Evolutionary conservation across 345 rosid species (phyloP).

Genomic region (Salix caprea): DNA sequence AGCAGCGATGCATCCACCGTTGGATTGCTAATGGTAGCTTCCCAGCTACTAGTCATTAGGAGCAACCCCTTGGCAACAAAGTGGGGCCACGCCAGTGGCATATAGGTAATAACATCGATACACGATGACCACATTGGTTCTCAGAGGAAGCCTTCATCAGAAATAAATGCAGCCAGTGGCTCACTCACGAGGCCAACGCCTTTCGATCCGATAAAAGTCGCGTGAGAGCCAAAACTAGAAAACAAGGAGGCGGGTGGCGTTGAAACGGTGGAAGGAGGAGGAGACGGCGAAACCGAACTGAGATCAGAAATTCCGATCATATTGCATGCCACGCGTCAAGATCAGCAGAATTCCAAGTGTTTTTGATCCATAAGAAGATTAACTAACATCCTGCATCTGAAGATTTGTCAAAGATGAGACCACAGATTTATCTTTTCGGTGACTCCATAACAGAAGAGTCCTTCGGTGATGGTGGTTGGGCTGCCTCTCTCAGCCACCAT

Average conservation of each 20-base stretch:
- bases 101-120: background rate
- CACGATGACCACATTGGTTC: background rate
- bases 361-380: background rate
- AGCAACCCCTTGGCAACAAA: no score
- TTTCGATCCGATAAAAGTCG: no score
- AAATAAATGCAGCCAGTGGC: background rate
- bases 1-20: no score
- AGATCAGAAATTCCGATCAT: background rate
- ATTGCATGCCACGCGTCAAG: background rate
- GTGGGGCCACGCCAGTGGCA: background rate
- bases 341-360: background rate
- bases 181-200: background rate
- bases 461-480: constrained; percentile 71
- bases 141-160: background rate
- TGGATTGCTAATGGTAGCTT: no score
- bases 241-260: background rate
- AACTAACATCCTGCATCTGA: background rate
- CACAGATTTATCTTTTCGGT: constrained; percentile 70
- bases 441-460: constrained; percentile 90
- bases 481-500: constrained; percentile 71
- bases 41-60: no score
- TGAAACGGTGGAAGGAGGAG: background rate
- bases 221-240: background rate
- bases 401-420: constrained; percentile 44
- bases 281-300: background rate